Conservation (phyloP, 805 yeast species). For the Ascoidea rubescens region DNA sequence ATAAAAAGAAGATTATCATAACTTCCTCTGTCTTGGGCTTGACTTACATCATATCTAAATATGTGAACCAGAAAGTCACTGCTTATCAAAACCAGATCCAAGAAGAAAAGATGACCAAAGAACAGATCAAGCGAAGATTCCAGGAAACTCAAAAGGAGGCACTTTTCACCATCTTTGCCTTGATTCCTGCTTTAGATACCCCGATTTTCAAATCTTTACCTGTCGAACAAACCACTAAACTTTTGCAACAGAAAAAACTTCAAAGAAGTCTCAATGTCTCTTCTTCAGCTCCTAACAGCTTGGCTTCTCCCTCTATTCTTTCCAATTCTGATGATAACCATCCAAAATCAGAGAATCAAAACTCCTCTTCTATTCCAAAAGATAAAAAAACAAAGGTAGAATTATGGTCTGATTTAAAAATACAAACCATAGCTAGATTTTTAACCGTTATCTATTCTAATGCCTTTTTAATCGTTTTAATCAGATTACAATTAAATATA, state of each 20-base stretch:
- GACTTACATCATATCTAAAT: constrained; percentile 28
- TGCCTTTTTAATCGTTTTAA: constrained; percentile 58
- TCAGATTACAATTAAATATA: constrained; percentile 77
- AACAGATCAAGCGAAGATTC: constrained; percentile 67
- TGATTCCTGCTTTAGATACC: constrained; percentile 60
- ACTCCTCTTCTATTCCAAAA: constrained; percentile 4
- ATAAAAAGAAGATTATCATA: constrained; percentile 28
- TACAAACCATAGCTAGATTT: constrained; percentile 58
- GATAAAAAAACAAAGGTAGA: constrained; percentile 37
- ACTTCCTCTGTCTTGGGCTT: constrained; percentile 30
- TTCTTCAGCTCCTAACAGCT: constrained; percentile 6
- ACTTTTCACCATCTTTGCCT: constrained; percentile 65
- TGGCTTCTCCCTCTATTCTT: constrained; percentile 11
- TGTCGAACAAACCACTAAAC: constrained; percentile 60
- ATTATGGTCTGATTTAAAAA: constrained; percentile 75
- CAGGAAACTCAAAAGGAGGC: constrained; percentile 90
- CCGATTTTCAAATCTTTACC: constrained; percentile 50
- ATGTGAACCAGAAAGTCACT: constrained; percentile 27
- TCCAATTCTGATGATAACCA: constrained; percentile 14
- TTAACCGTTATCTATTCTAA: constrained; percentile 57
- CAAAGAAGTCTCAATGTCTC: constrained; percentile 13
- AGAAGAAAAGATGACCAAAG: constrained; percentile 46
- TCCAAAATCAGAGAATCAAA: constrained; percentile 3
- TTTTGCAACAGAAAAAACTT: constrained; percentile 47
- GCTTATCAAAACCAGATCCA: constrained; percentile 37